Evolutionary conservation across 306 rosid species (phyloP), one percentile per base, ranked within the genome.

Genomic region (Acacia melanoxylon): DNA sequence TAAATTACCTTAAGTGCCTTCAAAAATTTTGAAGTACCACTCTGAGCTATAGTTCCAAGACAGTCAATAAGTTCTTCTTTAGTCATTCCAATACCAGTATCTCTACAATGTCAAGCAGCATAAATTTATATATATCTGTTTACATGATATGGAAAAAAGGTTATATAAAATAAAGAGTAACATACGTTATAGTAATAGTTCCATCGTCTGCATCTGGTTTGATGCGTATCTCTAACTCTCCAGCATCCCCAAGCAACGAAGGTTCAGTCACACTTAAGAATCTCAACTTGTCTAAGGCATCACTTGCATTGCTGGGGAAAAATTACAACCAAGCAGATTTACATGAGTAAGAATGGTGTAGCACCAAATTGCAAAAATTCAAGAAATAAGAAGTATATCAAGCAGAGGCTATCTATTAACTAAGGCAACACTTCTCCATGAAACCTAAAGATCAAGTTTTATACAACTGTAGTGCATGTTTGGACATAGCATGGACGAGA

Each of bases 21-120:
- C 82, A 96, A 87, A 87, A 93, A 93, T 69, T 91, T 96, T 76
- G 98, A 96, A 75, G 99, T 96, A n/a, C 99, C 99, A 91, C 99
- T 96, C 88, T 96, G 98, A 69, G 99, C 98, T 81, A 93, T 96
- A 75, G 99, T 96, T 85, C 99, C 99, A 78, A 96, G 99, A 84
- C 98, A 96, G 68, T 96, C 99, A 81, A 93, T 87, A 35, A 96
- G 97, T 83, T 91, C 95, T 68, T 96, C 97, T 85, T 91, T 93
- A 27, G 94, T 92, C 98, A 96, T 96, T 86, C 99, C 98, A 87
- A 96, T 92, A 69, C 99, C 99, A 83, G 98, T 90, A 83, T 96
- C 99, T 31, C 98, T 93, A 72, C 51, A 83, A 71, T 63, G 19
- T 76, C 58, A 81, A 59, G 56, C 22, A 72, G 20, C 10, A 45